Evolutionary conservation across 179 eudicot species (phyloP).

Genomic region (Beta macrorhiza): DNA sequence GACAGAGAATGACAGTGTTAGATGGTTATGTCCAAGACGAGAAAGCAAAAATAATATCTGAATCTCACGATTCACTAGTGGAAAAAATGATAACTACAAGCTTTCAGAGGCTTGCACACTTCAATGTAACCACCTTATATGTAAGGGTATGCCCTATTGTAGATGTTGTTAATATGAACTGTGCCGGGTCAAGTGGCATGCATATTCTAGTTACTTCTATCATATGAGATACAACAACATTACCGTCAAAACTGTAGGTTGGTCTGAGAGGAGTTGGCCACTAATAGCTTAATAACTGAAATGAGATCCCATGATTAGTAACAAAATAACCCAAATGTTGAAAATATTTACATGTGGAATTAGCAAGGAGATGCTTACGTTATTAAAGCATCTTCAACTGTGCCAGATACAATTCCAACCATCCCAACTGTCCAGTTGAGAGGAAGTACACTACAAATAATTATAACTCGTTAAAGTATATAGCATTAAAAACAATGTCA

Average conservation of each 20-base stretch:
- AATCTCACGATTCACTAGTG: constrained; percentile 3
- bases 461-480: neutral
- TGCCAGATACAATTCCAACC: constrained; percentile 87
- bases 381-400: constrained; percentile 83
- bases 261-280: constrained; percentile 41
- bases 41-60: neutral
- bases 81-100: too few species aligned
- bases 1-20: neutral
- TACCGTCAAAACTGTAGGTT: constrained; percentile 24
- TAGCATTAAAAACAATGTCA: neutral
- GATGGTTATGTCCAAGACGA: neutral
- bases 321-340: constrained; percentile 12
- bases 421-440: constrained; percentile 95
- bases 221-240: neutral
- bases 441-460: constrained; percentile 72
- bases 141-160: too few species aligned
- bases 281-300: constrained; percentile 90
- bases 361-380: constrained; percentile 41
- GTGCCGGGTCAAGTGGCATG: too few species aligned
- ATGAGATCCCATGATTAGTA: constrained; percentile 18
- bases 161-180: too few species aligned
- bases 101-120: too few species aligned
- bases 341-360: neutral
- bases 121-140: too few species aligned
- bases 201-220: too few species aligned